Base-by-base conservation (phyloP, 176 grass and related monocot genomes). In the Ensete glaucum region DNA sequence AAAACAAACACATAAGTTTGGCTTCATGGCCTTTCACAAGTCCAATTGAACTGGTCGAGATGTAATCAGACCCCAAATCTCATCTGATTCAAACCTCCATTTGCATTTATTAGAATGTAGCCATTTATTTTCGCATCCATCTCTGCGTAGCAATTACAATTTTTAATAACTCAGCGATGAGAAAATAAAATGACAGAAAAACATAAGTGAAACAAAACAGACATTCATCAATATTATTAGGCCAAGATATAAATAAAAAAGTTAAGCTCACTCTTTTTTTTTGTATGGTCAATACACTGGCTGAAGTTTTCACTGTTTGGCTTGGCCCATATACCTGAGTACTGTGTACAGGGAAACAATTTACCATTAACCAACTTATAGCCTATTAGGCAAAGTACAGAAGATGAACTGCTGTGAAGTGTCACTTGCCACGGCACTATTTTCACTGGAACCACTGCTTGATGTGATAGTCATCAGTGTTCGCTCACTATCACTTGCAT, bases 51-150 rank as follows among this genome's bases (percentile, higher is more conserved):
- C 64, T 54, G 53, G 77, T 67, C 83, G 50, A 71, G 69, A 66
- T 83, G 83, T 81, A 85, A 56, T 85, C 90, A 76, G 20, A 98
- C 95, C 95, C 95, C 95, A 79, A 98, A 98, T 89, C 95, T 89
- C 95, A 98, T 98, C 85, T 98, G 95, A 84, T 98, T 98, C 80
- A 98, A 78, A 71, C 95, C 95, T 77, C 95, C 95, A 87, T 98
- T 98, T 79, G 95, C 95, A 74, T 98, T 98, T 85, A 98, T 89
- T 73, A 98, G 78, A 83, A 98, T 91, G 78, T 94, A 94, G 43
- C 95, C 95, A 79, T 89, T 98, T 1, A 82, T 94, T 62, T 73
- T 84, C 20, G 82, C 66, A 76, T 89, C 88, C 85, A 93, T 59
- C 73, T 87, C 95, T 98, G 77, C 72, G 86, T 64, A 92, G 82